Evolutionary conservation across 305 asterid species (phyloP), one percentile per base, ranked within the genome.

Genomic region (Fraxinus baroniana): DNA sequence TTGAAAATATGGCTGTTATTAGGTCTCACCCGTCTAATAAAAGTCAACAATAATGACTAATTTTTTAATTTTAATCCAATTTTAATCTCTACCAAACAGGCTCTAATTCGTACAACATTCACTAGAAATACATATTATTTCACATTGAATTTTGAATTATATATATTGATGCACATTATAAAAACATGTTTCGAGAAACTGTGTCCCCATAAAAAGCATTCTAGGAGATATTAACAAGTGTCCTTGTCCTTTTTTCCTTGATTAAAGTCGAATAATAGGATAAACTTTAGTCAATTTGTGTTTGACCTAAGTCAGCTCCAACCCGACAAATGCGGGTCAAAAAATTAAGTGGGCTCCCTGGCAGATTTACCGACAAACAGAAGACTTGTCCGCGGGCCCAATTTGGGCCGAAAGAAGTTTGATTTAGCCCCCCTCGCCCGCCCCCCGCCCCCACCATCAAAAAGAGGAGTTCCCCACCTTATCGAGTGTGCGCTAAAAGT

Each of bases 331-430:
- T 74, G 75, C 12, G 85, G 88, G 86, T 90, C 90, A 87, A 86
- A 33, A 74, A 26, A 26, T 33, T n/a, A 10, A 36, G 81, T 82
- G 85, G 93, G 89, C 84, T 90, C 90, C 84, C 83, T 81, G 93
- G 88, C 91, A 90, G 64, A 84, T 24, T 18, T 82, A 64, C 88
- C 90, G 92, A 92, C 93, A 89, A 84, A 66, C 81, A 78, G 72
- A 78, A 66, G 72, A 57, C 74, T 32, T 83, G 86, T 88, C 74
- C 64, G 28, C 35, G 18, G 77, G 86, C 86, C 92, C 89, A 88
- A 75, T 71, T 77, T 0, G 35, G 88, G 83, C 88, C 82, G 62
- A 76, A 3, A 36, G 18, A 33, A 26, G 74, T 66, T 66, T 66
- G 74, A 73, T 28, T 39, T 18, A 10, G 74, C 52, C 7, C 41